Conservation (phyloP, 306 rosid species). For the Canavalia ensiformis region DNA sequence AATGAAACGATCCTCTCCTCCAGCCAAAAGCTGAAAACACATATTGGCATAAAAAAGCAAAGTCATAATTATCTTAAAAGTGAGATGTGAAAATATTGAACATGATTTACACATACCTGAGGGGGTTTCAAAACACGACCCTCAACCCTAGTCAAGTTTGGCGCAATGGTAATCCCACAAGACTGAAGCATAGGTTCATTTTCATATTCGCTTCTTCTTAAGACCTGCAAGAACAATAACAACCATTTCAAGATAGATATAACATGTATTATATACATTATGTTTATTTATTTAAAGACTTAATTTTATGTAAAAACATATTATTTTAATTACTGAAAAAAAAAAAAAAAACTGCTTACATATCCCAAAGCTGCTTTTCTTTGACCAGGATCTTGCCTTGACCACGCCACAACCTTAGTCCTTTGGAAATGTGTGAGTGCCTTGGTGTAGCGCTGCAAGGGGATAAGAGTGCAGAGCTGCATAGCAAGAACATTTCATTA, state of each 20-base stretch:
- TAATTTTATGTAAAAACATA: too few species aligned
- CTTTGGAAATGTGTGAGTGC: constrained; percentile 57
- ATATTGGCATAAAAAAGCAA: neutral
- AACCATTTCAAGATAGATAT: neutral
- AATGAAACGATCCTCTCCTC: constrained; percentile 12
- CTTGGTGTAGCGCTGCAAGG: constrained; percentile 65
- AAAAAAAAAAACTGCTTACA: constrained; percentile 26
- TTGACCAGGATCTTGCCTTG: constrained; percentile 56
- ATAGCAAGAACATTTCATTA: neutral
- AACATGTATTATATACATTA: neutral
- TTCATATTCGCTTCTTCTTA: constrained; percentile 49
- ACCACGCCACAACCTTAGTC: constrained; percentile 53
- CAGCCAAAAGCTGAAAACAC: constrained; percentile 48
- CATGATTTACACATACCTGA: constrained; percentile 36
- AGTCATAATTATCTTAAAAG: neutral
- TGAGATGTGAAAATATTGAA: too few species aligned
- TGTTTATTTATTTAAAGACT: too few species aligned
- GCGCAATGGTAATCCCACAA: constrained; percentile 48
- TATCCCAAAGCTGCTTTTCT: constrained; percentile 45
- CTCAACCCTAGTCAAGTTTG: constrained; percentile 40
- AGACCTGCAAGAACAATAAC: constrained; percentile 49
- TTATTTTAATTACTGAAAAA: too few species aligned
- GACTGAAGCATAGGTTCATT: constrained; percentile 58
- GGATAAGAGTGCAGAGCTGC: constrained; percentile 57
- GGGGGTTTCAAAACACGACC: constrained; percentile 60